phyloP scores from a whole-genome alignment of 306 rosid genomes.

The Spatholobus suberectus region DNA sequence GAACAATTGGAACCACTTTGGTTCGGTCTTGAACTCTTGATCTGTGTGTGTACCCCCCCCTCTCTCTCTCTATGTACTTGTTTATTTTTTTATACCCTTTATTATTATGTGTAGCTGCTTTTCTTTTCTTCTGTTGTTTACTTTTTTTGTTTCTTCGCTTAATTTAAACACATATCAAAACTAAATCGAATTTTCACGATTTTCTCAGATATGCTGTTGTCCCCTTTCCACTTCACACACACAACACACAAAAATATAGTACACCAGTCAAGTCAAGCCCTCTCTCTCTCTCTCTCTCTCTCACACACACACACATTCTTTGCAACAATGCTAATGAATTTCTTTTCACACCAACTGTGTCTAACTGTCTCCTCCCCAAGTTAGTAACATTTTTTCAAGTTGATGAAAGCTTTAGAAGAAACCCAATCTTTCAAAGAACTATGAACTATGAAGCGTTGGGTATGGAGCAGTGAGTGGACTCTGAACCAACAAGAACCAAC shows the following conservation, averaged over 20 bases:
- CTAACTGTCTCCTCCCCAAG: constrained; percentile 1
- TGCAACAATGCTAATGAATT: constrained; percentile 41
- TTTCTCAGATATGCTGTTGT: constrained; percentile 81
- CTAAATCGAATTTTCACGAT: constrained; percentile 71
- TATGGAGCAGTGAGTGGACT: constrained; percentile 1
- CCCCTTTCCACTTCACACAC: constrained; percentile 55
- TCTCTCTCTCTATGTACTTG: constrained; percentile 26
- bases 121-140: constrained; percentile 31
- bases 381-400: neutral
- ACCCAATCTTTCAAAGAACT: neutral
- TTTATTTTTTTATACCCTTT: constrained; percentile 28
- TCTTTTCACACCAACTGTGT: constrained; percentile 37
- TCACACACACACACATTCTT: too few species aligned
- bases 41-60: constrained; percentile 32
- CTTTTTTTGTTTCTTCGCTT: constrained; percentile 17
- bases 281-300: constrained; percentile 20
- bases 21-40: constrained; percentile 51
- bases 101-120: constrained; percentile 19
- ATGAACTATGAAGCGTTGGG: neutral
- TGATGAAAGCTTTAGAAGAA: constrained; percentile 11
- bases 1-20: constrained; percentile 39
- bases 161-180: constrained; percentile 48
- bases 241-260: neutral
- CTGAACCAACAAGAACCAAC: neutral
- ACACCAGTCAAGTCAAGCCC: constrained; percentile 30